phyloP scores from a whole-genome alignment of 1,284 basidiomycete genomes.

The Sporisorium exsertum region DNA sequence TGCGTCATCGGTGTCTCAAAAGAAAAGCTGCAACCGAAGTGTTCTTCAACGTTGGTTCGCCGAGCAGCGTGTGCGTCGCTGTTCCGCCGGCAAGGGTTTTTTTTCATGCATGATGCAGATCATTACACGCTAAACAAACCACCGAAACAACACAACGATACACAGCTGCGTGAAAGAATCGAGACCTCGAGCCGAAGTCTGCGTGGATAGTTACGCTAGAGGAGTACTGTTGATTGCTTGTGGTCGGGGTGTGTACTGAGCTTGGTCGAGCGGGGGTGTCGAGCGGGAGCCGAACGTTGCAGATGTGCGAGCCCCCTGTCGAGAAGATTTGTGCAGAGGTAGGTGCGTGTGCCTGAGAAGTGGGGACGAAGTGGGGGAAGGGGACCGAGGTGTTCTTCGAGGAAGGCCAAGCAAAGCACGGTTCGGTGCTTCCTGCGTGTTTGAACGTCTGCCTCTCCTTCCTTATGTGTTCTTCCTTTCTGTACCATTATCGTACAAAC shows the following conservation, averaged over 20 bases:
- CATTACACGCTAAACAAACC: background rate
- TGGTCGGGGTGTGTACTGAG: no score
- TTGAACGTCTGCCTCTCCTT: no score
- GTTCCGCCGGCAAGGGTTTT: slow-evolving; percentile 1
- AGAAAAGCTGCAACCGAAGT: background rate
- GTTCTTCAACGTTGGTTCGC: background rate
- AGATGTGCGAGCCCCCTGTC: background rate
- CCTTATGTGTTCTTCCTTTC: background rate
- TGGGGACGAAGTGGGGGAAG: background rate
- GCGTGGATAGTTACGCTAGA: no score
- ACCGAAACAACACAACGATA: background rate
- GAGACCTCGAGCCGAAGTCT: no score
- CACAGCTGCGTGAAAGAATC: no score
- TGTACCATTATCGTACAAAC: background rate
- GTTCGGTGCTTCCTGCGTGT: background rate
- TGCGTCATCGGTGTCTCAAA: background rate
- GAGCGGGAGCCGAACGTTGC: background rate
- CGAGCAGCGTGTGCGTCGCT: background rate
- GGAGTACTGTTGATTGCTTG: no score
- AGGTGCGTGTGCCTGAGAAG: background rate
- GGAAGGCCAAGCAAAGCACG: background rate
- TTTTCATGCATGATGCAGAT: background rate
- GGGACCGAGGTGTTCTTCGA: background rate
- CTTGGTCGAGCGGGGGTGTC: background rate
- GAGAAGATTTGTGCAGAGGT: background rate